Percentiles rank a stretch among this genome's conserved stretches.
Conservation (phyloP, 2,329 filamentous ascomycete genomes). For the Karstenula rhodostoma region DNA sequence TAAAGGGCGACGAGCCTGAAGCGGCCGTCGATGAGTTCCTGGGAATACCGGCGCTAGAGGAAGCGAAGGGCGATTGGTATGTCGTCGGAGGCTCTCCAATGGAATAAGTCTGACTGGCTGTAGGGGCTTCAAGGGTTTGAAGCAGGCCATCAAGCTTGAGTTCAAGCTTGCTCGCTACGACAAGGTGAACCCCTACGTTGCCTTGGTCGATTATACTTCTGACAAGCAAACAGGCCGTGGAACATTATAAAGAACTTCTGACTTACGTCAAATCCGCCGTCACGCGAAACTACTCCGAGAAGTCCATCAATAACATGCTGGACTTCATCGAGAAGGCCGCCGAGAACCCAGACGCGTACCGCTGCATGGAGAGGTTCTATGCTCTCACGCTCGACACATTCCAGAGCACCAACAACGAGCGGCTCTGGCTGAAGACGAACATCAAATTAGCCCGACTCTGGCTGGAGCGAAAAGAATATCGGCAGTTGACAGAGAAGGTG, state of each 20-base stretch:
- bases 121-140: conserved; percentile 92
- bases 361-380: conserved; percentile 95
- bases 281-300: conserved; percentile 97
- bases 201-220: conserved; percentile 24
- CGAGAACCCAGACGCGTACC: conserved; percentile 73
- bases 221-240: conserved; percentile 70
- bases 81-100: conserved; percentile 18
- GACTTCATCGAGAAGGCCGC: conserved; percentile 95
- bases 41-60: conserved; percentile 82
- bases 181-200: conserved; percentile 62
- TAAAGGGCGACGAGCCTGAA: conserved; percentile 85
- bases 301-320: conserved; percentile 99
- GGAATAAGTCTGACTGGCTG: conserved; percentile 25
- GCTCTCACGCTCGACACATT: conserved; percentile 92
- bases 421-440: conserved; percentile 97
- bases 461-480: conserved; percentile 90
- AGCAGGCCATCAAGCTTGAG: conserved; percentile 97
- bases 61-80: conserved; percentile 93
- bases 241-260: conserved; percentile 93
- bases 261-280: conserved; percentile 98
- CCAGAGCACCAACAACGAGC: conserved; percentile 96
- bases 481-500: conserved; percentile 80
- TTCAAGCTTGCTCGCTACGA: conserved; percentile 91
- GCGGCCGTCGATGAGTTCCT: conserved; percentile 92
- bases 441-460: conserved; percentile 94